A percentile compares a stretch with the other conserved stretches of the same genome.
Evolutionary conservation across 768 basidiomycete genomes (phyloP).

Genomic region (Tubosaeta brunneosetosa): DNA sequence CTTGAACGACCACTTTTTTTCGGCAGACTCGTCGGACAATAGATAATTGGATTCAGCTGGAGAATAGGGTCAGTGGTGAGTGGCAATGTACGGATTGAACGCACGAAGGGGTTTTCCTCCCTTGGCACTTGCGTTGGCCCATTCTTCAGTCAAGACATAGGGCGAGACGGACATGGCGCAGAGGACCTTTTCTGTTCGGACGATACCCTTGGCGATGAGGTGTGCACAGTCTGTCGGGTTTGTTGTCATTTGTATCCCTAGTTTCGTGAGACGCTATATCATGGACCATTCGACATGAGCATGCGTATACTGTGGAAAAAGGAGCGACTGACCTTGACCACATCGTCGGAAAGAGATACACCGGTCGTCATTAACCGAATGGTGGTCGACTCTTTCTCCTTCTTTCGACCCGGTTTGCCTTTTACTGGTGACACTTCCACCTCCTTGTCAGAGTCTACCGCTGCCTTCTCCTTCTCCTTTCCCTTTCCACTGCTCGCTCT

Average conservation of each 20-base stretch:
- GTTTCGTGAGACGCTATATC: constrained; percentile 50
- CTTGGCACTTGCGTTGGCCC: constrained; percentile 60
- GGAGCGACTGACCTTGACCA: constrained; percentile 47
- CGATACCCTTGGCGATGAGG: constrained; percentile 61
- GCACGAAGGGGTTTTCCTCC: constrained; percentile 59
- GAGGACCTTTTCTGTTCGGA: constrained; percentile 86
- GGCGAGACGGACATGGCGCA: constrained; percentile 65
- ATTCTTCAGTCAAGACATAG: constrained; percentile 58
- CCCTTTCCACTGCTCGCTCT: constrained; percentile 9
- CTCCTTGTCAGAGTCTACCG: constrained; percentile 6
- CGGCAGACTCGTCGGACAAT: constrained; percentile 56
- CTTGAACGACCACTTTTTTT: constrained; percentile 63
- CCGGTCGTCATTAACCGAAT: constrained; percentile 68
- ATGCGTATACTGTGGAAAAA: background rate
- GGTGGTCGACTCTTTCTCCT: constrained; percentile 1
- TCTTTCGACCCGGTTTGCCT: constrained; percentile 11
- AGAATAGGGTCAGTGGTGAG: background rate
- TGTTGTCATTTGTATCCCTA: constrained; percentile 64
- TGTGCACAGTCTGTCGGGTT: constrained; percentile 72
- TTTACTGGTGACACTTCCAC: background rate
- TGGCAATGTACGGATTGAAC: constrained; percentile 22
- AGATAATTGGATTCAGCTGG: constrained; percentile 61
- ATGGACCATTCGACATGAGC: background rate
- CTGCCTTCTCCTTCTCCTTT: background rate
- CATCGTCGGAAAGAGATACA: constrained; percentile 50